Evolutionary conservation across 805 yeast species (phyloP).

Genomic region (Saccharomyces kudriavzevii): DNA sequence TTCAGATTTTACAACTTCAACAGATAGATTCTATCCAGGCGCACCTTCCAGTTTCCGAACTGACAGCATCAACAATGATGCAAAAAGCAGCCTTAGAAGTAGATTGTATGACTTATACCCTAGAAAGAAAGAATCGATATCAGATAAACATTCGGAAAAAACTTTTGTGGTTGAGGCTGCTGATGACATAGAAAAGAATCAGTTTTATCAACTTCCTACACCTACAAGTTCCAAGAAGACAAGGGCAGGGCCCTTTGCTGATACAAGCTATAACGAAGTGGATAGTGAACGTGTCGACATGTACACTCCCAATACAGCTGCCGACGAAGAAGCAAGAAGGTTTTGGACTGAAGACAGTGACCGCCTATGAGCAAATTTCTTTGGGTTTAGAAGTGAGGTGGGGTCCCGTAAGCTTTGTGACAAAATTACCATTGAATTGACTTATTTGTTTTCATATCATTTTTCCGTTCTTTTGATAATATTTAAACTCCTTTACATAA

Average conservation of each 20-base stretch:
- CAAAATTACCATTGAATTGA: background rate
- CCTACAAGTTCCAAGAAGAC: background rate
- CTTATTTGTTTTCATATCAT: background rate
- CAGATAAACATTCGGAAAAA: conserved; percentile 8
- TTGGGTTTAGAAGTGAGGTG: background rate
- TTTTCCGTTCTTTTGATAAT: background rate
- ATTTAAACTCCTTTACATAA: background rate
- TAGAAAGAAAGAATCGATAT: conserved; percentile 1
- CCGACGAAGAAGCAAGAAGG: conserved; percentile 31
- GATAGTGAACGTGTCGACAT: conserved; percentile 5
- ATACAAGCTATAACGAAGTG: background rate
- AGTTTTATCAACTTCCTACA: conserved; percentile 10
- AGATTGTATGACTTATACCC: conserved; percentile 12
- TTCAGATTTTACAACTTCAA: conserved; percentile 14
- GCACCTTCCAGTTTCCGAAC: conserved; percentile 9
- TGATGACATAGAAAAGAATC: conserved; percentile 12
- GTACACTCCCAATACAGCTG: conserved; percentile 30
- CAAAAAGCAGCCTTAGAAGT: conserved; percentile 5
- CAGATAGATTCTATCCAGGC: conserved; percentile 16
- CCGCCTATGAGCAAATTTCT: background rate
- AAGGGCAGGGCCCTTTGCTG: background rate
- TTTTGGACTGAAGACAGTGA: conserved; percentile 26
- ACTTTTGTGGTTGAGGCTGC: conserved; percentile 7
- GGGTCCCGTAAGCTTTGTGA: background rate
- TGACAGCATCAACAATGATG: conserved; percentile 10